These are phyloP conservation scores for Athelia sp. DNA, from an alignment of 1,284 basidiomycete genomes.

Conservation along the genomic window DNA sequence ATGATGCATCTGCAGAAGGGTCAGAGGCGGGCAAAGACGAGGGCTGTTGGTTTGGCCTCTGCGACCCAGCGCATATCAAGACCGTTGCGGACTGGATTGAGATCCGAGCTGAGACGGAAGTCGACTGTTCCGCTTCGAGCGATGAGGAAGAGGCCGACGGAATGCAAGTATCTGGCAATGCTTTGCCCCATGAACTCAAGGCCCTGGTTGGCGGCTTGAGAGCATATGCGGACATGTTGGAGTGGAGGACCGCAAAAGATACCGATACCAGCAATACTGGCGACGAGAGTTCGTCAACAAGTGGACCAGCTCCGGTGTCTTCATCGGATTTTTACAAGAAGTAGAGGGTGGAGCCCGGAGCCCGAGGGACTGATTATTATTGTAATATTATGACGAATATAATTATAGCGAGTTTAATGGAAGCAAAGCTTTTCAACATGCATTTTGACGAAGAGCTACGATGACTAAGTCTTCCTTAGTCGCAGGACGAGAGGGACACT, in stretches of 20 bases:
- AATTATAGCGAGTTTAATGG: too few species aligned
- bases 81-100: constrained; percentile 65
- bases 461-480: constrained; percentile 41
- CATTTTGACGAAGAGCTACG: constrained; percentile 21
- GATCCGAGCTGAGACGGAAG: constrained; percentile 23
- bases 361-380: too few species aligned
- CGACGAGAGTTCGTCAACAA: too few species aligned
- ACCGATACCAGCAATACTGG: constrained; percentile 15
- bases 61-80: constrained; percentile 54
- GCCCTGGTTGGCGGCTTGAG: constrained; percentile 39
- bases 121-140: constrained; percentile 33
- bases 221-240: constrained; percentile 44
- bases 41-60: constrained; percentile 68
- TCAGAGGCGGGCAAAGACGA: constrained; percentile 32
- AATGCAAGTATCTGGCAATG: constrained; percentile 17
- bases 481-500: constrained; percentile 44
- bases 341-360: too few species aligned
- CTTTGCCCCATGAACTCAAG: constrained; percentile 21
- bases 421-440: neutral
- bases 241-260: constrained; percentile 38
- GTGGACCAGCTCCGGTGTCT: too few species aligned
- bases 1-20: constrained; percentile 14
- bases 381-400: too few species aligned
- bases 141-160: constrained; percentile 12
- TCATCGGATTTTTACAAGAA: too few species aligned